These are phyloP conservation scores for Ampelomyces quisqualis DNA, from an alignment of 2,329 filamentous ascomycete species.

Conservation along the genomic window DNA sequence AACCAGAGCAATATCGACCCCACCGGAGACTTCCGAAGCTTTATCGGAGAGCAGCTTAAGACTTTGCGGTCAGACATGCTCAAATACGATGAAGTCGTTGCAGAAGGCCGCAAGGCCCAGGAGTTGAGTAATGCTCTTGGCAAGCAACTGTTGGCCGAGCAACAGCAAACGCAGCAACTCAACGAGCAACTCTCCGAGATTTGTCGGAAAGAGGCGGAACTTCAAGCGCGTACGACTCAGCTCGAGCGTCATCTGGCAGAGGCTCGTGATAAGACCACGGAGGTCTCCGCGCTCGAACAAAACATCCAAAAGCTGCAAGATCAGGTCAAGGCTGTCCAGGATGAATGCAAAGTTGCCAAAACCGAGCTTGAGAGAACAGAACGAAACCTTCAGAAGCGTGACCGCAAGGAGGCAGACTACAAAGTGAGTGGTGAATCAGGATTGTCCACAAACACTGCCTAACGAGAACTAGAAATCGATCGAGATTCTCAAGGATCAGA, in stretches of 20 bases:
- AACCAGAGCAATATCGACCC: conserved; percentile 2
- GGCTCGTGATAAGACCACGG: not conserved
- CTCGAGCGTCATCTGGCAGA: conserved; percentile 19
- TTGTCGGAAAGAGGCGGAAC: conserved; percentile 12
- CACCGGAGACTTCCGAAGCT: conserved; percentile 9
- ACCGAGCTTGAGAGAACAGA: conserved; percentile 6
- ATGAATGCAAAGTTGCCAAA: conserved; percentile 12
- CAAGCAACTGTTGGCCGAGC: conserved; percentile 18
- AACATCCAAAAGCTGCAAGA: conserved; percentile 11
- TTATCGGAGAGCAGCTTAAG: conserved; percentile 18
- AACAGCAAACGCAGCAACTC: conserved; percentile 15
- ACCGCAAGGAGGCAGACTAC: conserved; percentile 2
- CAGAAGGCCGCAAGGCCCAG: conserved; percentile 13
- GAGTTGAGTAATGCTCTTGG: conserved; percentile 17
- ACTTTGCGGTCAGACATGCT: conserved; percentile 19
- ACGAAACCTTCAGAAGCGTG: conserved; percentile 6
- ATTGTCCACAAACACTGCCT: too few species aligned
- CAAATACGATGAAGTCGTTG: conserved; percentile 21
- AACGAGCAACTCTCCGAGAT: conserved; percentile 10
- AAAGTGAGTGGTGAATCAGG: too few species aligned
- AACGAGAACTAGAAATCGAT: too few species aligned
- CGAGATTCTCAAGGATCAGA: too few species aligned
- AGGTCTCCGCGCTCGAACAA: conserved; percentile 2
- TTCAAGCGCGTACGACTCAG: conserved; percentile 9
- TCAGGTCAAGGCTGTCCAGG: conserved; percentile 11